phyloP scores from a whole-genome alignment of 1,284 basidiomycete species.

The Ceratobasidium sp. region DNA sequence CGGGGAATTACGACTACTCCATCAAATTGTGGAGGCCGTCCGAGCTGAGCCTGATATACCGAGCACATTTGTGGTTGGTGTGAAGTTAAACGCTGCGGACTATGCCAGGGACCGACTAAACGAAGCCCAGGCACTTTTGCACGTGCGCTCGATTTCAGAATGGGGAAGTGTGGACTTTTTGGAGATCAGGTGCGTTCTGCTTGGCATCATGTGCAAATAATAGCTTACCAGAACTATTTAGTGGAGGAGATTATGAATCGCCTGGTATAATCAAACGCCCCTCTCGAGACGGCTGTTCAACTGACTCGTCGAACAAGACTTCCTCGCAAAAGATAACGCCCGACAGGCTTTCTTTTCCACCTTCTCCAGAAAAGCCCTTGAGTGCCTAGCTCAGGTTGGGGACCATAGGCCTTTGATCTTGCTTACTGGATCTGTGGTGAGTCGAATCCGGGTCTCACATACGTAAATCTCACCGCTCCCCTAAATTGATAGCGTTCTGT shows the following conservation, averaged over 20 bases:
- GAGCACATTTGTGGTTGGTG: slow-evolving; percentile 71
- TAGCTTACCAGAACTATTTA: slow-evolving; percentile 64
- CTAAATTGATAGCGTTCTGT: slow-evolving; percentile 57
- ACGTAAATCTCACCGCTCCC: not conserved
- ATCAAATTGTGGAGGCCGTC: slow-evolving; percentile 67
- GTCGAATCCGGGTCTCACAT: not conserved
- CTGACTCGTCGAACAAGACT: slow-evolving; percentile 68
- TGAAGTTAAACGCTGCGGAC: slow-evolving; percentile 90
- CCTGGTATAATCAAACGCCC: slow-evolving; percentile 60
- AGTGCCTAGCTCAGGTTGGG: slow-evolving; percentile 51
- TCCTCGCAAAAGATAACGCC: slow-evolving; percentile 53
- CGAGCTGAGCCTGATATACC: slow-evolving; percentile 60
- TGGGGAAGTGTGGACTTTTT: slow-evolving; percentile 57
- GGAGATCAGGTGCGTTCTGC: slow-evolving; percentile 28
- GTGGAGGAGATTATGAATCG: slow-evolving; percentile 84
- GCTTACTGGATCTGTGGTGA: slow-evolving; percentile 76
- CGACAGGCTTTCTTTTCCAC: slow-evolving; percentile 51
- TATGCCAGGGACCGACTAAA: slow-evolving; percentile 64
- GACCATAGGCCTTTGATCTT: slow-evolving; percentile 64
- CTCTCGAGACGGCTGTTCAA: slow-evolving; percentile 55
- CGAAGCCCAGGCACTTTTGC: slow-evolving; percentile 64
- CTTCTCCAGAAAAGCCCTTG: slow-evolving; percentile 55
- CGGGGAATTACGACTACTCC: slow-evolving; percentile 64
- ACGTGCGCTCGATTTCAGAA: slow-evolving; percentile 67
- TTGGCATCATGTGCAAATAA: slow-evolving; percentile 66